Conservation (phyloP, 1,284 basidiomycete species). For the Phellinidium pouzarii region DNA sequence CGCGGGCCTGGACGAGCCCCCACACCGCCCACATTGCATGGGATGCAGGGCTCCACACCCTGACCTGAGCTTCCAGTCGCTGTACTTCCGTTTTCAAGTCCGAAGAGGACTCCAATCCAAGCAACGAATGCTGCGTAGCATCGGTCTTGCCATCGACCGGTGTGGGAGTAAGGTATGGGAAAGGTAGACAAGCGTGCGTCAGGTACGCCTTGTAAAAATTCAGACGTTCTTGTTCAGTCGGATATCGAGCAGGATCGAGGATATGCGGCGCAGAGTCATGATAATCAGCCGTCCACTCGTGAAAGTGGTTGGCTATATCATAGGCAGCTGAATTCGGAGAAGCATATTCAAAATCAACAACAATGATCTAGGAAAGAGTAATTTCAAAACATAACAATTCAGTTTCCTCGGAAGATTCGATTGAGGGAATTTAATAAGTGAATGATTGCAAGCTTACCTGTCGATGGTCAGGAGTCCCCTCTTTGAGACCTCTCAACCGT, state of each 20-base stretch:
- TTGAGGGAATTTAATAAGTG: constrained; percentile 7
- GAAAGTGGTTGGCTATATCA: constrained; percentile 95
- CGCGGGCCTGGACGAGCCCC: constrained; percentile 86
- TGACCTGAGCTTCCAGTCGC: constrained; percentile 68
- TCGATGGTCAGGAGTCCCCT: constrained; percentile 53
- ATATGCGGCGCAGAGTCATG: constrained; percentile 71
- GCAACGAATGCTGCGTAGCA: constrained; percentile 25
- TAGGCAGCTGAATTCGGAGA: constrained; percentile 83
- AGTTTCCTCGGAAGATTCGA: background rate
- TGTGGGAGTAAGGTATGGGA: constrained; percentile 24
- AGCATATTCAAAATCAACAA: constrained; percentile 95
- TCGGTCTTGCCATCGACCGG: constrained; percentile 25
- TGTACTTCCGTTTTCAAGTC: constrained; percentile 22
- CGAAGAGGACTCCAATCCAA: constrained; percentile 27
- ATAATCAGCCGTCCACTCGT: constrained; percentile 93
- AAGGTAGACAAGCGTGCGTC: constrained; percentile 32
- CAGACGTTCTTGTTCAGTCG: constrained; percentile 60
- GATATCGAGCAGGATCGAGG: constrained; percentile 64
- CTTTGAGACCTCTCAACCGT: constrained; percentile 52
- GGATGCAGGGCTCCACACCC: constrained; percentile 79
- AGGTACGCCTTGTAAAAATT: constrained; percentile 86
- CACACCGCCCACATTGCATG: constrained; percentile 90
- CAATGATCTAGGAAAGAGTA: constrained; percentile 59
- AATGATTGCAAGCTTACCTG: constrained; percentile 42
- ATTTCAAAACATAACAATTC: background rate